These are phyloP conservation scores for Acephala macrosclerotiorum DNA, from an alignment of 2,329 filamentous ascomycete species.

Conservation along the genomic window DNA sequence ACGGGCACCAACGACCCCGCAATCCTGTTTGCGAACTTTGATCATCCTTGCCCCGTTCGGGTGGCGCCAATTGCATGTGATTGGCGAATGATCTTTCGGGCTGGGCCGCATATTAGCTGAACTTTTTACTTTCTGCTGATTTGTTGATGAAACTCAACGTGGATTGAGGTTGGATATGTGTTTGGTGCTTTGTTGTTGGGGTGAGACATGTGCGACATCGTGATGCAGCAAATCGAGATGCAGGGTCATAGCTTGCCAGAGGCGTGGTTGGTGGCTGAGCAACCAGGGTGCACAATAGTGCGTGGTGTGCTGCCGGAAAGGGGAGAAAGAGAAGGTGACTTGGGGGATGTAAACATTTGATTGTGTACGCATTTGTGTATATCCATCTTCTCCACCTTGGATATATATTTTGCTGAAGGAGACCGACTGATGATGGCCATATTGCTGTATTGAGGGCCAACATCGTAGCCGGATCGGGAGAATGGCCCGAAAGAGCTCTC, in stretches of 20 bases:
- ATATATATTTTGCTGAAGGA: not conserved
- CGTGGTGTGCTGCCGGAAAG: too few relatives aligned
- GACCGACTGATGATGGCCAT: not conserved
- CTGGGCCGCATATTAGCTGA: not conserved
- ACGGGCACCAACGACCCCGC: constrained; percentile 2
- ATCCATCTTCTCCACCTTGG: too few relatives aligned
- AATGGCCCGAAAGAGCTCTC: not conserved
- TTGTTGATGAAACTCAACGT: too few relatives aligned
- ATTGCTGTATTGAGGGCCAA: not conserved
- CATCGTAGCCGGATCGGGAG: not conserved
- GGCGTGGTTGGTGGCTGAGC: not conserved
- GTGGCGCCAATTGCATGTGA: not conserved
- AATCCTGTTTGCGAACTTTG: not conserved
- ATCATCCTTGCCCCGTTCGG: not conserved
- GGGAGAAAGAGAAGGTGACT: too few relatives aligned
- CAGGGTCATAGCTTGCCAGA: not conserved
- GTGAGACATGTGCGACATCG: not conserved
- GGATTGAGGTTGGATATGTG: too few relatives aligned
- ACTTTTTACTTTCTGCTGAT: too few relatives aligned
- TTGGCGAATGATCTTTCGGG: not conserved
- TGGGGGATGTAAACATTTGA: too few relatives aligned
- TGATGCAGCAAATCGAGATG: not conserved
- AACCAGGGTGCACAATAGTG: not conserved
- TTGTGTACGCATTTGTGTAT: too few relatives aligned
- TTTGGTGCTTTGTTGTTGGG: not conserved